phyloP scores from a whole-genome alignment of 2,329 filamentous ascomycete species.

The Alternaria angustiovoidea region DNA sequence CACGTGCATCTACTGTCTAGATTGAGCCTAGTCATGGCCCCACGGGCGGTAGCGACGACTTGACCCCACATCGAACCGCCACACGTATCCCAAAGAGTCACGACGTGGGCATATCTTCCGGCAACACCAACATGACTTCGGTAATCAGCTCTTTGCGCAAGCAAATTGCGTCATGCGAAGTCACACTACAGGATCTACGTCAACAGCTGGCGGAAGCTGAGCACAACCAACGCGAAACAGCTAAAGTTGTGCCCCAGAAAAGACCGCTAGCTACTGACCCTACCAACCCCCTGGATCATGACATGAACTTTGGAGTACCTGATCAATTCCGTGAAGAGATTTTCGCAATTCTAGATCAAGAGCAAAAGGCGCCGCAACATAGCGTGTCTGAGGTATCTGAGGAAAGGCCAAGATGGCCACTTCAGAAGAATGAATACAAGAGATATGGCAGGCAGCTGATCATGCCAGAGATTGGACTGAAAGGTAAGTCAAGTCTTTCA shows the following conservation, averaged over 20 bases:
- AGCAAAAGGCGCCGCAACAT: constrained; percentile 6
- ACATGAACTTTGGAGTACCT: constrained; percentile 53
- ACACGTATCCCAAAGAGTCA: constrained; percentile 10
- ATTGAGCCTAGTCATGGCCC: neutral
- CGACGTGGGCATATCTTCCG: constrained; percentile 8
- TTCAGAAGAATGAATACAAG: constrained; percentile 76
- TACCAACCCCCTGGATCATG: constrained; percentile 42
- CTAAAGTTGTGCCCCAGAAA: constrained; percentile 31
- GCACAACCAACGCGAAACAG: constrained; percentile 39
- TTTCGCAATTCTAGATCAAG: constrained; percentile 46
- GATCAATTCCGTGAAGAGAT: constrained; percentile 55
- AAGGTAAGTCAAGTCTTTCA: constrained; percentile 60
- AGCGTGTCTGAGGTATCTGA: constrained; percentile 8
- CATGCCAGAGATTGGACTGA: constrained; percentile 79
- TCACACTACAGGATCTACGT: constrained; percentile 51
- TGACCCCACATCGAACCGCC: constrained; percentile 15
- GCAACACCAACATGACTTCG: constrained; percentile 18
- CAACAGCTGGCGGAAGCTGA: constrained; percentile 55
- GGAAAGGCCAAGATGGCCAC: constrained; percentile 65
- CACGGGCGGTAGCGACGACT: neutral
- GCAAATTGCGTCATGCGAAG: constrained; percentile 55
- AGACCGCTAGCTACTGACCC: constrained; percentile 27
- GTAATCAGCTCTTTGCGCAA: constrained; percentile 51
- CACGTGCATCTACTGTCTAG: neutral
- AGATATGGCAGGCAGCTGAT: constrained; percentile 93